Percentiles rank a stretch among this genome's conserved stretches.
Evolutionary conservation across 164 flowering plant genomes (phyloP).

Genomic region (Paratinospora sagittata): DNA sequence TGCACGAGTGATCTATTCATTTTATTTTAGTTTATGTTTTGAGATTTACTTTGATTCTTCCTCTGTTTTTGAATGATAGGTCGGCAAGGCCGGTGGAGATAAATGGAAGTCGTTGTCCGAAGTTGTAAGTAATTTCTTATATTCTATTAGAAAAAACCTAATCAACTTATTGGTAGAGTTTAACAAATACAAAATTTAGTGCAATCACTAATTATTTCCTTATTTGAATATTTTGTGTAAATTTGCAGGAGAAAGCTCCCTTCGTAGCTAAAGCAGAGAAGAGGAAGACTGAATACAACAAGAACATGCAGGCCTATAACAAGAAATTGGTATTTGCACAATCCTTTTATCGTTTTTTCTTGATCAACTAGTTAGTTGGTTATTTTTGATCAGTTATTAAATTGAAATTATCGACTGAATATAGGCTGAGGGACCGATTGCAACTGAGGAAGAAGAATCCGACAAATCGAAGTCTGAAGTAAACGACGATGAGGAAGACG

Average conservation of each 20-base stretch:
- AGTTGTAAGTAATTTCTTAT: constrained; percentile 31
- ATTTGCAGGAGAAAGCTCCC: constrained; percentile 73
- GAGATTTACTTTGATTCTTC: background rate
- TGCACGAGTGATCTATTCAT: background rate
- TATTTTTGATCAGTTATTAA: no score
- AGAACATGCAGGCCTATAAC: constrained; percentile 68
- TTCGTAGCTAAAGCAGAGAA: constrained; percentile 60
- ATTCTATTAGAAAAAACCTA: background rate
- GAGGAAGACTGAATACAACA: constrained; percentile 69
- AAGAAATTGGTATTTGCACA: constrained; percentile 44
- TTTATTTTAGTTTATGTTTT: background rate
- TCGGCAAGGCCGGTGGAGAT: constrained; percentile 86
- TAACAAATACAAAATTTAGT: no score
- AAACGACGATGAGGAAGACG: constrained; percentile 67
- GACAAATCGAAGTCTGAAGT: constrained; percentile 77
- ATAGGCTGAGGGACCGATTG: constrained; percentile 40
- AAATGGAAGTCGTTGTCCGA: constrained; percentile 69
- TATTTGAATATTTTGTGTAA: background rate
- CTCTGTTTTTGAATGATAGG: constrained; percentile 25
- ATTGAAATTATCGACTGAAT: background rate
- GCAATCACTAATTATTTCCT: no score
- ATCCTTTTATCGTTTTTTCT: no score
- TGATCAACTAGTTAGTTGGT: no score
- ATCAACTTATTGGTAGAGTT: no score
- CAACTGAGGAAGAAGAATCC: constrained; percentile 45